A percentile compares a stretch with the other conserved stretches of the same genome.
Conservation (phyloP, 495 filamentous ascomycete species). For the Annulohypoxylon stygium region DNA sequence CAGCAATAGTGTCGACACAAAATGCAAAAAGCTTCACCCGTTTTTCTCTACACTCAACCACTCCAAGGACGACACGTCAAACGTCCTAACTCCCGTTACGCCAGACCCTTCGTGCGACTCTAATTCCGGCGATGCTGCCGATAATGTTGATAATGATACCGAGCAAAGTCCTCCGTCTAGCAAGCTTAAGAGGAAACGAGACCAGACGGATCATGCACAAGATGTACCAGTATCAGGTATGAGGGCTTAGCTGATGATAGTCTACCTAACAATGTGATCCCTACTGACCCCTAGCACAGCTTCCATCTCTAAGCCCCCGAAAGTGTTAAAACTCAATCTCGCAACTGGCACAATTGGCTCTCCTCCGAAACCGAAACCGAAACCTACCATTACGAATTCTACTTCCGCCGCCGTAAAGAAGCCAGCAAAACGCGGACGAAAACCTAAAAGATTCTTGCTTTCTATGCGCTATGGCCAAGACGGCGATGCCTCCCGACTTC, state of each 20-base stretch:
- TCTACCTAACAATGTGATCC: not conserved
- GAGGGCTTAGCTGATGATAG: not conserved
- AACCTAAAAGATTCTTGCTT: constrained; percentile 45
- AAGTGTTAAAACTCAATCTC: constrained; percentile 62
- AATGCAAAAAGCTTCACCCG: constrained; percentile 55
- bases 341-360: constrained; percentile 69
- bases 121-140: constrained; percentile 19
- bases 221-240: constrained; percentile 18
- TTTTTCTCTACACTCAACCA: constrained; percentile 53
- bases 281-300: constrained; percentile 14
- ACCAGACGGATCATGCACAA: constrained; percentile 16
- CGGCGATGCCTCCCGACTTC: constrained; percentile 49
- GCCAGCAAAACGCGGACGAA: constrained; percentile 35
- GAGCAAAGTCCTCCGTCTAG: constrained; percentile 10
- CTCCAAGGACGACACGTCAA: constrained; percentile 19
- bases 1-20: constrained; percentile 23
- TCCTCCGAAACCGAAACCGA: constrained; percentile 53
- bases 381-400: too few species aligned
- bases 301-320: constrained; percentile 54
- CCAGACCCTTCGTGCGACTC: constrained; percentile 44
- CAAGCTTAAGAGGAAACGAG: constrained; percentile 45
- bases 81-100: constrained; percentile 36
- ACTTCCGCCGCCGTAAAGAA: constrained; percentile 2
- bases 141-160: constrained; percentile 16
- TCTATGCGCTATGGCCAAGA: constrained; percentile 53